These are phyloP conservation scores for Zopfia rhizophila DNA, from an alignment of 2,329 filamentous ascomycete species.

Conservation along the genomic window DNA sequence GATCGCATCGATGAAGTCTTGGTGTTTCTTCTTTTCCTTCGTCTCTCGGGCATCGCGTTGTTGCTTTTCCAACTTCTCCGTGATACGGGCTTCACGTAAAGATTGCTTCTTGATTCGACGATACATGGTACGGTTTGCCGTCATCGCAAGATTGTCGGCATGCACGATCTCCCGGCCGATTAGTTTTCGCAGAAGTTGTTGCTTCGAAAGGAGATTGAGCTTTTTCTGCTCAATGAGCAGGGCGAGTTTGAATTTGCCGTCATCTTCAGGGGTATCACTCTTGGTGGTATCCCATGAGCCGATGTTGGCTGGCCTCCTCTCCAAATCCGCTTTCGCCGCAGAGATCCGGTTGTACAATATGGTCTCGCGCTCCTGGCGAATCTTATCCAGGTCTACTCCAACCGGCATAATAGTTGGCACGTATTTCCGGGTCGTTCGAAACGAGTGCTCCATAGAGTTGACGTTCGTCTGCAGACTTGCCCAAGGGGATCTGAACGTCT, in stretches of 20 bases:
- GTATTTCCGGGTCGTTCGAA: slow-evolving; percentile 78
- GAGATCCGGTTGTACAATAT: slow-evolving; percentile 91
- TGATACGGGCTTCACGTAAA: slow-evolving; percentile 92
- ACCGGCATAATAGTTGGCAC: slow-evolving; percentile 90
- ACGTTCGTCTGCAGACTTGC: slow-evolving; percentile 66
- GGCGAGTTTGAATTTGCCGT: slow-evolving; percentile 84
- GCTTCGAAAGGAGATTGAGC: slow-evolving; percentile 86
- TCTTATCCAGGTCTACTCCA: slow-evolving; percentile 82
- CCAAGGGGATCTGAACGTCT: slow-evolving; percentile 63
- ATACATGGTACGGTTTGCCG: slow-evolving; percentile 89
- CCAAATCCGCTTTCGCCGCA: slow-evolving; percentile 84
- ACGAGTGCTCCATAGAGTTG: slow-evolving; percentile 81
- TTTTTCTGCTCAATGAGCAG: slow-evolving; percentile 96
- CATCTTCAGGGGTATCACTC: slow-evolving; percentile 74
- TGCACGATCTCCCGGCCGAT: slow-evolving; percentile 93
- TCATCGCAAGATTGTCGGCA: slow-evolving; percentile 97
- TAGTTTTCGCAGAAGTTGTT: slow-evolving; percentile 84
- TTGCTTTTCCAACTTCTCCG: slow-evolving; percentile 98
- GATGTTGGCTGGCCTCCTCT: slow-evolving; percentile 83
- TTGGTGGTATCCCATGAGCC: slow-evolving; percentile 83
- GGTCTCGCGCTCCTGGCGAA: slow-evolving; percentile 83
- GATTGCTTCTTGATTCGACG: slow-evolving; percentile 98
- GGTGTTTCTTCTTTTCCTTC: slow-evolving; percentile 97
- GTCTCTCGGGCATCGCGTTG: slow-evolving; percentile 95
- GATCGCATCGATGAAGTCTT: slow-evolving; percentile 89